Evolutionary conservation across 2,329 filamentous ascomycete genomes (phyloP).

Genomic region (Drechslerella dactyloides): DNA sequence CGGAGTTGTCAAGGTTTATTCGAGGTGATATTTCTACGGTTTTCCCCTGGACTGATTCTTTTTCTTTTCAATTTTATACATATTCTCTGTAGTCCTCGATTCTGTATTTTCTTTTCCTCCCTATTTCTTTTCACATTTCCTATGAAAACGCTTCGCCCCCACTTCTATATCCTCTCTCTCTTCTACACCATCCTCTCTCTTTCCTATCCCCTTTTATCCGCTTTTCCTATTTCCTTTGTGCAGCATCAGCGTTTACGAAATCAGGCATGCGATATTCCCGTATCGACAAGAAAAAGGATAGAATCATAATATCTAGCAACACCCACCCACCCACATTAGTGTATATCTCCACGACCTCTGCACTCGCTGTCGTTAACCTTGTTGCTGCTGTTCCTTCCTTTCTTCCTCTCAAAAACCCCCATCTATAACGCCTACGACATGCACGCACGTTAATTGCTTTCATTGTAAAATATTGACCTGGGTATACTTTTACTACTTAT

Average conservation of each 20-base stretch:
- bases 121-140: neutral
- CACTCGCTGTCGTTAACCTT: neutral
- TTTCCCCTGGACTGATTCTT: neutral
- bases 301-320: neutral
- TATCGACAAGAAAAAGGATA: constrained; percentile 1
- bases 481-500: neutral
- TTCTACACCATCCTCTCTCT: constrained; percentile 8
- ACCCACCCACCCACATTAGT: neutral
- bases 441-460: neutral
- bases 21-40: constrained; percentile 53
- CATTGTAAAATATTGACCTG: neutral
- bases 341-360: neutral
- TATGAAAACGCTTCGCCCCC: too few species aligned
- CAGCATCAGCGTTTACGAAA: constrained; percentile 29
- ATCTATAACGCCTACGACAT: too few species aligned
- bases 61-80: constrained; percentile 1
- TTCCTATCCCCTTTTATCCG: neutral
- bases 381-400: neutral
- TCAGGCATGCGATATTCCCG: constrained; percentile 19
- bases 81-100: constrained; percentile 10
- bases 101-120: neutral
- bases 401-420: neutral
- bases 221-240: constrained; percentile 11
- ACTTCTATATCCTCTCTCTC: neutral
- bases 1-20: constrained; percentile 91